phyloP scores from a whole-genome alignment of 2,329 filamentous ascomycete species.

The Apiospora arundinis region DNA sequence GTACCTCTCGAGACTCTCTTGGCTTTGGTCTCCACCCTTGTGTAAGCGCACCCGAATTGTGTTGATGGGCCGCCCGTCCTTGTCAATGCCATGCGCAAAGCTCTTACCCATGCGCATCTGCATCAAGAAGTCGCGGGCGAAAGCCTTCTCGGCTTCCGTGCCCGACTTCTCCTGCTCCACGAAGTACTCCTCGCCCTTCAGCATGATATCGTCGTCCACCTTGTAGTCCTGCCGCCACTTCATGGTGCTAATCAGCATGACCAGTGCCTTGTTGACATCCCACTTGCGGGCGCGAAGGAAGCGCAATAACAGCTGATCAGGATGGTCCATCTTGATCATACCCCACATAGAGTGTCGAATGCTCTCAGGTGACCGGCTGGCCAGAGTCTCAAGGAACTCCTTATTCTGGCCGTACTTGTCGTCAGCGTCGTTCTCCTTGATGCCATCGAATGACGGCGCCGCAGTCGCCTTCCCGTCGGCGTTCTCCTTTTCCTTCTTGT shows the following conservation, averaged over 20 bases:
- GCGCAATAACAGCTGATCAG: conserved; percentile 81
- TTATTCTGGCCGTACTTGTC: conserved; percentile 95
- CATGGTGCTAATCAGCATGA: conserved; percentile 95
- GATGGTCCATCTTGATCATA: conserved; percentile 95
- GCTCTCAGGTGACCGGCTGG: conserved; percentile 76
- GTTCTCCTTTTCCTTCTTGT: conserved; percentile 61
- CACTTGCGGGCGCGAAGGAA: conserved; percentile 92
- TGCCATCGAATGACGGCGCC: conserved; percentile 45
- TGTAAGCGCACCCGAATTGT: conserved; percentile 85
- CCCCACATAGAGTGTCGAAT: conserved; percentile 85
- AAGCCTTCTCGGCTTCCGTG: conserved; percentile 66
- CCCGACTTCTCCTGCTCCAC: conserved; percentile 23
- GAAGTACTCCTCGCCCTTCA: conserved; percentile 70
- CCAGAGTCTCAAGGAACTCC: conserved; percentile 82
- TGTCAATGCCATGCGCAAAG: conserved; percentile 88
- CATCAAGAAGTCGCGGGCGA: conserved; percentile 76
- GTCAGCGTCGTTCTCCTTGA: conserved; percentile 62
- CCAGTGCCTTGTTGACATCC: conserved; percentile 90
- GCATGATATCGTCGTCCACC: conserved; percentile 88
- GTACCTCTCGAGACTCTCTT: conserved; percentile 82
- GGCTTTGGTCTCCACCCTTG: conserved; percentile 79
- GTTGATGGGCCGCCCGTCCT: conserved; percentile 83
- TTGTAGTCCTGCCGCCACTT: conserved; percentile 89
- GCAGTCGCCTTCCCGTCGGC: conserved; percentile 45
- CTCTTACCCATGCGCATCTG: conserved; percentile 93